Percentiles rank a stretch among this genome's conserved stretches.
phyloP scores from a whole-genome alignment of 495 filamentous ascomycete genomes.

The Amniculicola lignicola region DNA sequence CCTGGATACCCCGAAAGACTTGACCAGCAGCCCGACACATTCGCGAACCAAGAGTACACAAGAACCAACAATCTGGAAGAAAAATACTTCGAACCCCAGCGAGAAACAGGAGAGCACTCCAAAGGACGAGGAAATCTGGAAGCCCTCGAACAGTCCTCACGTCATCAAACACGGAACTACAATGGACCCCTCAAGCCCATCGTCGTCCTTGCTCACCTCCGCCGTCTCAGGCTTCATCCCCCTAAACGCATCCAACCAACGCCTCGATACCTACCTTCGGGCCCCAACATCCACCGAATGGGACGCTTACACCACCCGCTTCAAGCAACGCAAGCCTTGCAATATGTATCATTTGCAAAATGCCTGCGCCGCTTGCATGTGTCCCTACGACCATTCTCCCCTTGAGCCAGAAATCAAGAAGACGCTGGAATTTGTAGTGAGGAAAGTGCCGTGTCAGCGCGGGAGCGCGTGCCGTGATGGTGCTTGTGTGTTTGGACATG shows the following conservation, averaged over 20 bases:
- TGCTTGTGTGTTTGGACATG: constrained; percentile 32
- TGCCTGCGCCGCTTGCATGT: constrained; percentile 25
- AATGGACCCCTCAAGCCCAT: constrained; percentile 2
- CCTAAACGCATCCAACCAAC: constrained; percentile 32
- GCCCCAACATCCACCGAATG: constrained; percentile 19
- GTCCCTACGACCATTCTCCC: constrained; percentile 32
- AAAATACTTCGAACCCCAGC: too few species aligned
- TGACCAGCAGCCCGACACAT: not conserved
- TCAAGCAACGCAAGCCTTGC: constrained; percentile 33
- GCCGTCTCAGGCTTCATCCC: constrained; percentile 29
- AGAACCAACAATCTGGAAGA: too few species aligned
- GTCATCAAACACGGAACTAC: too few species aligned
- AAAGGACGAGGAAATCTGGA: too few species aligned
- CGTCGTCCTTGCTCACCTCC: constrained; percentile 3
- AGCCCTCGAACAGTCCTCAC: too few species aligned
- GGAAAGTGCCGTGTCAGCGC: constrained; percentile 26
- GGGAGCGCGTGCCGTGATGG: constrained; percentile 28
- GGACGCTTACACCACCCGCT: constrained; percentile 25
- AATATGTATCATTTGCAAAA: constrained; percentile 32
- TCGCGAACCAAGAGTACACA: too few species aligned
- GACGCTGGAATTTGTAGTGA: constrained; percentile 27
- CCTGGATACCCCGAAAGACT: constrained; percentile 10
- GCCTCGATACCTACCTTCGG: constrained; percentile 31
- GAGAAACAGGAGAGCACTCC: too few species aligned
- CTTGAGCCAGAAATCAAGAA: constrained; percentile 23